A percentile compares a stretch with the other conserved stretches of the same genome.
Conservation (phyloP, 345 rosid genomes). For the Lepidium sativum region DNA sequence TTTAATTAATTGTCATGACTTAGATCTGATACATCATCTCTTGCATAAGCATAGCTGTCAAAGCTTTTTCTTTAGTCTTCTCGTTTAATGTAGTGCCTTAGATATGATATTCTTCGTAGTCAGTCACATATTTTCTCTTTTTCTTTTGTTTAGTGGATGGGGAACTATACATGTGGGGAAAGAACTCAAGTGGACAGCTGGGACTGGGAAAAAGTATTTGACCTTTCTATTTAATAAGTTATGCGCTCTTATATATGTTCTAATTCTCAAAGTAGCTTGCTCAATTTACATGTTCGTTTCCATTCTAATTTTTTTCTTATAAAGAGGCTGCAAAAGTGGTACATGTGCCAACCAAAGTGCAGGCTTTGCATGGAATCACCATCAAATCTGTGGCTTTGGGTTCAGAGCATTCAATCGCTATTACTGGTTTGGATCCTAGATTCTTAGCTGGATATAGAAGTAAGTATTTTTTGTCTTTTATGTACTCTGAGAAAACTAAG, state of each 20-base stretch:
- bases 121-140: background rate
- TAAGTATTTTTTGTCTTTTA: background rate
- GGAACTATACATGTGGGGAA: slow-evolving; percentile 90
- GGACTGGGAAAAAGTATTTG: slow-evolving; percentile 89
- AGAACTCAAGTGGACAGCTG: slow-evolving; percentile 88
- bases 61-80: background rate
- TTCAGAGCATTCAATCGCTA: slow-evolving; percentile 86
- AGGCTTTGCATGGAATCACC: slow-evolving; percentile 57
- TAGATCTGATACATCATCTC: background rate
- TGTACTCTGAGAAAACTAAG: background rate
- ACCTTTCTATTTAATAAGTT: background rate
- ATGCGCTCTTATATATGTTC: background rate
- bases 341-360: slow-evolving; percentile 58
- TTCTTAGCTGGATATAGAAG: slow-evolving; percentile 2
- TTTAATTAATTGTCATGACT: background rate
- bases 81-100: background rate
- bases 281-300: background rate
- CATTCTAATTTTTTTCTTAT: slow-evolving; percentile 1
- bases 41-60: background rate
- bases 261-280: background rate
- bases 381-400: slow-evolving; percentile 67
- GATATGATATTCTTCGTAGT: background rate
- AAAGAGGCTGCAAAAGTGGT: slow-evolving; percentile 58
- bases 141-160: slow-evolving; percentile 51
- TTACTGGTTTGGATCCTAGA: slow-evolving; percentile 52